Conservation (phyloP, 768 basidiomycete species). For the Tricholoma terreum region DNA sequence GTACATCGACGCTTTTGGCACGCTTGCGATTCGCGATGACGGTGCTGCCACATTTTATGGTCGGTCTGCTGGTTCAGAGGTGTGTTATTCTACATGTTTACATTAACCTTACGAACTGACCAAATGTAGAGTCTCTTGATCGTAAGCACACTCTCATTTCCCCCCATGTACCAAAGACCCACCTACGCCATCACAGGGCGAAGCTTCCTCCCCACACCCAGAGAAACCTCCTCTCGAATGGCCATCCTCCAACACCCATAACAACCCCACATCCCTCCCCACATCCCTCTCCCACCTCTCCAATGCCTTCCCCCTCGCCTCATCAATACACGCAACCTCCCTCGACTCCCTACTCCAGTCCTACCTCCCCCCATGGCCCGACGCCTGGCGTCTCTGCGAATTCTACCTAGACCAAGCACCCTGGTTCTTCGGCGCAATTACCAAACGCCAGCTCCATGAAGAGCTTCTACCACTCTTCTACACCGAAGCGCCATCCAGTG, state of each 20-base stretch:
- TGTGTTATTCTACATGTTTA: constrained; percentile 27
- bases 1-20: constrained; percentile 69
- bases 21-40: constrained; percentile 64
- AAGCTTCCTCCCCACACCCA: constrained; percentile 20
- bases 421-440: constrained; percentile 78
- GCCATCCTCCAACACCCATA: constrained; percentile 21
- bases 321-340: constrained; percentile 36
- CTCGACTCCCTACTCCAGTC: constrained; percentile 43
- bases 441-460: constrained; percentile 57
- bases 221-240: constrained; percentile 5
- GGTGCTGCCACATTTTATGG: constrained; percentile 72
- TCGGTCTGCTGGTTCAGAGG: constrained; percentile 70
- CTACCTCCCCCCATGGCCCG: constrained; percentile 58
- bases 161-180: neutral
- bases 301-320: constrained; percentile 45
- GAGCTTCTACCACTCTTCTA: constrained; percentile 69
- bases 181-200: constrained; percentile 26
- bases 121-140: constrained; percentile 49
- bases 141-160: constrained; percentile 33
- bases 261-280: constrained; percentile 15
- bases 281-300: constrained; percentile 26
- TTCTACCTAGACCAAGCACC: constrained; percentile 75
- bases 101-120: neutral
- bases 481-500: constrained; percentile 38
- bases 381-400: constrained; percentile 56